These are phyloP conservation scores for Spathaspora sp. DNA, from an alignment of 1,139 yeast species.

Conservation along the genomic window DNA sequence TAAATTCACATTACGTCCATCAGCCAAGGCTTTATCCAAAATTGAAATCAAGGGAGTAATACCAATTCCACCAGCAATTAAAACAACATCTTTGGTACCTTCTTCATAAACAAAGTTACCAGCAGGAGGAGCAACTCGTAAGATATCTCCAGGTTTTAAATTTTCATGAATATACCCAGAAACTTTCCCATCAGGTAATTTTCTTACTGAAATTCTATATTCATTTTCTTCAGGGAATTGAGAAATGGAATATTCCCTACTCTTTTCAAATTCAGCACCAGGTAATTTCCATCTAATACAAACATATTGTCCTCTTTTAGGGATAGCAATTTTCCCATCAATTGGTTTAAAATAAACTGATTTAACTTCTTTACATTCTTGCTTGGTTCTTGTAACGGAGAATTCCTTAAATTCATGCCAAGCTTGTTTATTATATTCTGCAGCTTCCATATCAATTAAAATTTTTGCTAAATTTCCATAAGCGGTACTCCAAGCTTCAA, in stretches of 20 bases:
- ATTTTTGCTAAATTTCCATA: conserved; percentile 63
- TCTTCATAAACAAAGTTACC: conserved; percentile 49
- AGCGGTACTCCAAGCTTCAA: conserved; percentile 67
- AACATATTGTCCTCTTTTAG: conserved; percentile 62
- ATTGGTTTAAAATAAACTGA: conserved; percentile 53
- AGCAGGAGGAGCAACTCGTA: conserved; percentile 58
- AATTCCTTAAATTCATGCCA: conserved; percentile 62
- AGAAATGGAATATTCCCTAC: conserved; percentile 57
- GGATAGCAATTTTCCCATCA: conserved; percentile 39
- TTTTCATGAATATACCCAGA: conserved; percentile 53
- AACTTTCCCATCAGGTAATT: conserved; percentile 47
- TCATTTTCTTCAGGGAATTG: conserved; percentile 28
- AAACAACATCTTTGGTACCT: conserved; percentile 28
- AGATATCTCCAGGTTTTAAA: conserved; percentile 48
- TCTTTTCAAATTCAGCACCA: conserved; percentile 29
- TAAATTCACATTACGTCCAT: conserved; percentile 27
- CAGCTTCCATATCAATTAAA: conserved; percentile 56
- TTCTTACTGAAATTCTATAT: conserved; percentile 55
- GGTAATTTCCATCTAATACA: conserved; percentile 46
- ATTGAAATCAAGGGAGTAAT: conserved; percentile 63
- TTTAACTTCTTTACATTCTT: conserved; percentile 49
- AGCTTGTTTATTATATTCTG: conserved; percentile 41
- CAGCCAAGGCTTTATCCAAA: conserved; percentile 35
- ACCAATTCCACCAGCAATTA: conserved; percentile 67
- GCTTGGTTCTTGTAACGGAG: conserved; percentile 38